Conservation (phyloP, 805 yeast species). For the Yarrowia sp. region DNA sequence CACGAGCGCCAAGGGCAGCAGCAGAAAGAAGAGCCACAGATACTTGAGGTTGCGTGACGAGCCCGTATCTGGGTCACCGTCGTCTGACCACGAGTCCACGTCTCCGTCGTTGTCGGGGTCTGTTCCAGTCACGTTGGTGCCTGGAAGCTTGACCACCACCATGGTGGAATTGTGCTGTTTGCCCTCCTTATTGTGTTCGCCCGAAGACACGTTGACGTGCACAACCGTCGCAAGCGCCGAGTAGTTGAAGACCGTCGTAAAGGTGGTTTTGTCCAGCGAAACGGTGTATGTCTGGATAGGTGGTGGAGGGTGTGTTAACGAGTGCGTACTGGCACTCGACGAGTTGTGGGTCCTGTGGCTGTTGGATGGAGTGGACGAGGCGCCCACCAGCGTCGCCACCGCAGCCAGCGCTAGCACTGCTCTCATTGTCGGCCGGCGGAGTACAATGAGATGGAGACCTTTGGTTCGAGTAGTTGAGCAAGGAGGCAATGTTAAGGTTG, state of each 20-base stretch:
- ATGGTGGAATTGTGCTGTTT: neutral
- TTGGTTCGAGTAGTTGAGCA: neutral
- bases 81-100: slow-evolving; percentile 34
- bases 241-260: slow-evolving; percentile 32
- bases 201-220: neutral
- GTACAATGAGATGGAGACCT: no score
- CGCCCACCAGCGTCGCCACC: slow-evolving; percentile 22
- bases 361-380: no score
- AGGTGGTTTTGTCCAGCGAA: slow-evolving; percentile 32
- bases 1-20: slow-evolving; percentile 29
- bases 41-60: slow-evolving; percentile 35
- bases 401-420: slow-evolving; percentile 35
- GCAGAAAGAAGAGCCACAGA: slow-evolving; percentile 38
- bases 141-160: slow-evolving; percentile 17
- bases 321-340: neutral
- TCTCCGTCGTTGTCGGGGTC: slow-evolving; percentile 33
- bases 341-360: neutral
- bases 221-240: slow-evolving; percentile 17
- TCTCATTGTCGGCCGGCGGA: slow-evolving; percentile 13
- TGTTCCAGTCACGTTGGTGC: slow-evolving; percentile 29
- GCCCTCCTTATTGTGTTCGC: slow-evolving; percentile 22
- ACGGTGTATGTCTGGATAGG: slow-evolving; percentile 29
- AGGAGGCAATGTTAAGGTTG: slow-evolving; percentile 26
- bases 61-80: slow-evolving; percentile 7
- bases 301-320: neutral